Percentiles rank a stretch among this genome's conserved stretches.
phyloP scores from a whole-genome alignment of 495 filamentous ascomycete genomes.

The Lasiosphaeriaceae sp. region DNA sequence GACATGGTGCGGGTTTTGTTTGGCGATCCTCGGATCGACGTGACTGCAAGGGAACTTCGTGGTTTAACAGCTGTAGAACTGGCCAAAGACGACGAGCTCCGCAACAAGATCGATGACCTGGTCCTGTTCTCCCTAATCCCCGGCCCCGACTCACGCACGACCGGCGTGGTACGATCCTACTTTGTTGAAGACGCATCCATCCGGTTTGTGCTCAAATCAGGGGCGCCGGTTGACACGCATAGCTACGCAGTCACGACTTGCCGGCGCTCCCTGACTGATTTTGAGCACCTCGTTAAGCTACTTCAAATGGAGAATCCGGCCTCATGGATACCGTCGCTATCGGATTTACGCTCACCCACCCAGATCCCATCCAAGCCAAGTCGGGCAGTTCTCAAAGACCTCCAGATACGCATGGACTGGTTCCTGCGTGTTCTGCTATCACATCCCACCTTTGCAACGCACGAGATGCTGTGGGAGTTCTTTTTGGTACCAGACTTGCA shows the following conservation, averaged over 20 bases:
- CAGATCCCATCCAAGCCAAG: constrained; percentile 91
- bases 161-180: constrained; percentile 91
- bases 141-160: constrained; percentile 73
- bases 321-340: constrained; percentile 84
- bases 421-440: constrained; percentile 81
- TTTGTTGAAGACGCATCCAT: constrained; percentile 97
- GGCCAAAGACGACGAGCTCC: constrained; percentile 96
- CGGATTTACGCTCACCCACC: constrained; percentile 78
- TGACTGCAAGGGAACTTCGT: constrained; percentile 76
- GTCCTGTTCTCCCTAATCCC: constrained; percentile 73
- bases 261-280: constrained; percentile 82
- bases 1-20: constrained; percentile 90
- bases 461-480: constrained; percentile 99
- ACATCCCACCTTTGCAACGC: constrained; percentile 91
- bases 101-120: constrained; percentile 93
- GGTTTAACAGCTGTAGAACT: constrained; percentile 94
- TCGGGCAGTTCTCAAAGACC: constrained; percentile 77
- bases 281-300: constrained; percentile 84
- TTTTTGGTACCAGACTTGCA: constrained; percentile 95
- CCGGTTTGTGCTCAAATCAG: constrained; percentile 89
- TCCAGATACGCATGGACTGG: constrained; percentile 79
- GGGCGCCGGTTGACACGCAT: constrained; percentile 60
- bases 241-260: constrained; percentile 93
- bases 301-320: constrained; percentile 90
- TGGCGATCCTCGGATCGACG: constrained; percentile 80